Evolutionary conservation across 2,329 filamentous ascomycete species (phyloP).

Genomic region (Monosporascus sp.): DNA sequence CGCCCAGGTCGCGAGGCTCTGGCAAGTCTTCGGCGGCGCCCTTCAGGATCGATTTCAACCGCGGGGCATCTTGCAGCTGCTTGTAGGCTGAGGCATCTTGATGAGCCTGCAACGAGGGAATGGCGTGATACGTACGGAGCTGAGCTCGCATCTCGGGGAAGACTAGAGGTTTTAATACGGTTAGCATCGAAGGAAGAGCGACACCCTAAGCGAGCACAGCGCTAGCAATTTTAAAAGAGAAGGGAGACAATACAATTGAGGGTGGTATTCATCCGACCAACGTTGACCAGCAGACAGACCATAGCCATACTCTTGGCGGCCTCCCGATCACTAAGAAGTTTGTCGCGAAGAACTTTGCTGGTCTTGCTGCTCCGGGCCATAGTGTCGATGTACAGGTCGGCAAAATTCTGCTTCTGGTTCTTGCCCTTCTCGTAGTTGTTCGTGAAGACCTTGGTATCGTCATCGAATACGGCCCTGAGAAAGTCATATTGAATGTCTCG

Average conservation of each 20-base stretch:
- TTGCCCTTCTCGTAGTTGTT: conserved; percentile 71
- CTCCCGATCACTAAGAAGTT: conserved; percentile 84
- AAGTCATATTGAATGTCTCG: conserved; percentile 88
- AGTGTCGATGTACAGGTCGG: conserved; percentile 95
- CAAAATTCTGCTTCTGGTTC: conserved; percentile 69
- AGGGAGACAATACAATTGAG: conserved; percentile 70
- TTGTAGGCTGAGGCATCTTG: conserved; percentile 97
- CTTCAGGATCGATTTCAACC: conserved; percentile 94
- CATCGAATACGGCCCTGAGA: conserved; percentile 72
- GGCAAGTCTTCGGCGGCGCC: conserved; percentile 86
- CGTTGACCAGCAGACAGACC: conserved; percentile 95
- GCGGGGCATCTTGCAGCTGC: conserved; percentile 91
- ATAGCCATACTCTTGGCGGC: conserved; percentile 98
- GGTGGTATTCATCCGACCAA: conserved; percentile 98
- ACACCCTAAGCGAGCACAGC: too few relatives aligned
- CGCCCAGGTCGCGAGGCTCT: conserved; percentile 78
- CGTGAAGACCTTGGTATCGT: conserved; percentile 70
- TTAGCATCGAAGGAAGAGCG: conserved; percentile 2
- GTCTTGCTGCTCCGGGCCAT: conserved; percentile 99
- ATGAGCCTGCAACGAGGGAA: conserved; percentile 89
- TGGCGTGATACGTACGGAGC: conserved; percentile 94
- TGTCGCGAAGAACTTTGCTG: conserved; percentile 96
- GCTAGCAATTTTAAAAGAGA: background rate
- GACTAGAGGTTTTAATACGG: conserved; percentile 43
- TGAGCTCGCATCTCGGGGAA: conserved; percentile 99